Evolutionary conservation across 2,329 filamentous ascomycete genomes (phyloP), one percentile per base, ranked within the genome.

Genomic region (Didymella glomerata): DNA sequence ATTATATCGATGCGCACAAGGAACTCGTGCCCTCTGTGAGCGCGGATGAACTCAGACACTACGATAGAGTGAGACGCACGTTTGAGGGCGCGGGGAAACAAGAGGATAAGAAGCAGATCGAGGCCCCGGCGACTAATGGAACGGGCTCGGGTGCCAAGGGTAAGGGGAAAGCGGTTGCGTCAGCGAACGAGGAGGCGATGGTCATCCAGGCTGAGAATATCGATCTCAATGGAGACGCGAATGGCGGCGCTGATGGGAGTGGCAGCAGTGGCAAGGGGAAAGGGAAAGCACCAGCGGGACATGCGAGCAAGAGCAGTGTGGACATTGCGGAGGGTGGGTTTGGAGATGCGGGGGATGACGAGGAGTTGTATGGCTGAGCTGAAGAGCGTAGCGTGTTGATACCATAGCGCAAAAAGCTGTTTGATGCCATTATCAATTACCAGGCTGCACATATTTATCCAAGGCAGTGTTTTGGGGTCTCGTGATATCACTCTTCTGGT

Each of bases 21-120:
- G 95, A 98, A 79, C 84, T 99, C 40, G 89, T 98, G n/a, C 93
- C 93, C 16, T 93, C 90, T 79, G 95, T 99, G 50, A 97, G 92
- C 71, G 88, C 90, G 11, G 94, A 96, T 62, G 95, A 99, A 79
- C 81, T 99, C 40, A 86, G 90, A 47, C 95, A 99, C 74, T 99
- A 98, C 69, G 91, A 97, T 73, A 82, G 85, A 0, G 94, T 99
- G 6, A 84, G 95, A 38, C 87, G 85, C 18, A 86, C 87, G 18
- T 99, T 99, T 72, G 95, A 99, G 73, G 89, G 89, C 10, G 79
- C 76, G 5, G 79, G 80, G 24, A 83, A 77, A 76, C 79, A 76
- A 71, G 62, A 68, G 5, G 79, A 81, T 62, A 77, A 80, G 40
- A 53, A 45, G 41, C 28, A 46, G 30, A 38, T 46, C 16, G 44